Evolutionary conservation across 257 asterid genomes (phyloP), one percentile per base, ranked within the genome.

Genomic region (Petrea volubilis): DNA sequence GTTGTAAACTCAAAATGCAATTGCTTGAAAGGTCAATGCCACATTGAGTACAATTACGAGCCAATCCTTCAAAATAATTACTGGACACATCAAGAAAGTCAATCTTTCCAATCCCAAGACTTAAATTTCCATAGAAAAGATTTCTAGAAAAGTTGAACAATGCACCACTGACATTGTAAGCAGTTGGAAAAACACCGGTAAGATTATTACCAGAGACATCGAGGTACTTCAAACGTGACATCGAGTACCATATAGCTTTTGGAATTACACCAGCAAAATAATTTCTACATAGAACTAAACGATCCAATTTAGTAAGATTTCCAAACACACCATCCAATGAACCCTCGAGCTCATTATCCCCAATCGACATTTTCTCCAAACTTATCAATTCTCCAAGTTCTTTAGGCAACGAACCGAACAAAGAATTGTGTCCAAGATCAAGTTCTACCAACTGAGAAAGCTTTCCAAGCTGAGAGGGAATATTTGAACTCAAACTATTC

Each of bases 121-220:
- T 68, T 4, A 89, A 57, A 67, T 80, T 84, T 64, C 97, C 96
- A 59, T 74, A 91, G 34, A 91, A 88, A 21, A 23, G 71, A 82
- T 91, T 91, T 73, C 65, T 27, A 1, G 96, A 88, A 52, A 91
- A 79, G 74, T 91, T 91, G 83, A 87, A 81, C 21, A 73, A 62
- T 7, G 75, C 77, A 67, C 28, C 62, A 20, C 31, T 53, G 49
- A 58, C 71, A 64, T 66, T 78, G 59, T 70, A 67, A 56, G 55
- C 68, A 0, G 50, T 44, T 14, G 87, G 85, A 2, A 87, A 34
- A 27, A 23, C 40, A 65, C 96, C 91, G 2, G 91, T 79, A 79
- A 91, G 83, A 47, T 78, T 81, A 78, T 91, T 91, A 56, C 74
- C 57, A 15, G 96, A 87, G 20, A 83, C 76, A 74, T 91, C 96